Conservation (phyloP, 768 basidiomycete species). For the Flagelloscypha sp. region DNA sequence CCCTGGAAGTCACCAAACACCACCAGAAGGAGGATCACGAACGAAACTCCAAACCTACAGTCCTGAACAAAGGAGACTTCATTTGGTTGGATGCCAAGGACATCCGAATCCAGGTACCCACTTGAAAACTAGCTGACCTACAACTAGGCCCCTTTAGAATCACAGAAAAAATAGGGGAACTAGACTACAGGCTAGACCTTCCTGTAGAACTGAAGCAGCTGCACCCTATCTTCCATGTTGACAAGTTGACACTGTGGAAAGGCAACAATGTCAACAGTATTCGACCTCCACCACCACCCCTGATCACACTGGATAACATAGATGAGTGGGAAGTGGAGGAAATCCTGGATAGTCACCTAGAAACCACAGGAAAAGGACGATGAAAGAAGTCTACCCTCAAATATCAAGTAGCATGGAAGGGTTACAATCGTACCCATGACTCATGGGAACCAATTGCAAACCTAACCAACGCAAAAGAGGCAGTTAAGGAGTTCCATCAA, state of each 20-base stretch:
- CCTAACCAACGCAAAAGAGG: slow-evolving; percentile 2
- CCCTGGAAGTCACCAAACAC: slow-evolving; percentile 13
- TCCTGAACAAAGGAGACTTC: slow-evolving; percentile 11
- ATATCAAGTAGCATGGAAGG: slow-evolving; percentile 16
- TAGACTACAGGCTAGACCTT: slow-evolving; percentile 13
- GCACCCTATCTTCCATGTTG: slow-evolving; percentile 12
- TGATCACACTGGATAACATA: too few relatives aligned
- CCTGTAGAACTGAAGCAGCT: slow-evolving; percentile 14
- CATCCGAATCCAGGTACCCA: slow-evolving; percentile 9
- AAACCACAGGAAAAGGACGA: slow-evolving; percentile 1
- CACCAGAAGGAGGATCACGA: slow-evolving; percentile 14
- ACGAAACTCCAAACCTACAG: neutral
- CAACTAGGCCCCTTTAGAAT: slow-evolving; percentile 20
- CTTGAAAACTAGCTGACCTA: slow-evolving; percentile 15
- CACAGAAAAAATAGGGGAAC: slow-evolving; percentile 8
- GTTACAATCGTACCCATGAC: slow-evolving; percentile 10
- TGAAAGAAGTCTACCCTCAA: too few relatives aligned
- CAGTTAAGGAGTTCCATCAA: slow-evolving; percentile 5
- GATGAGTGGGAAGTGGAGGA: too few relatives aligned
- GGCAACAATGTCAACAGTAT: slow-evolving; percentile 6
- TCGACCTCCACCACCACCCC: slow-evolving; percentile 7
- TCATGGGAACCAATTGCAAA: slow-evolving; percentile 12
- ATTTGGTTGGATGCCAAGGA: slow-evolving; percentile 16
- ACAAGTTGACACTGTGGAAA: slow-evolving; percentile 1
- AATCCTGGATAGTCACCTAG: slow-evolving; percentile 8